Evolutionary conservation across 257 asterid species (phyloP), one percentile per base, ranked within the genome.

Genomic region (Ophiorrhiza pumila): DNA sequence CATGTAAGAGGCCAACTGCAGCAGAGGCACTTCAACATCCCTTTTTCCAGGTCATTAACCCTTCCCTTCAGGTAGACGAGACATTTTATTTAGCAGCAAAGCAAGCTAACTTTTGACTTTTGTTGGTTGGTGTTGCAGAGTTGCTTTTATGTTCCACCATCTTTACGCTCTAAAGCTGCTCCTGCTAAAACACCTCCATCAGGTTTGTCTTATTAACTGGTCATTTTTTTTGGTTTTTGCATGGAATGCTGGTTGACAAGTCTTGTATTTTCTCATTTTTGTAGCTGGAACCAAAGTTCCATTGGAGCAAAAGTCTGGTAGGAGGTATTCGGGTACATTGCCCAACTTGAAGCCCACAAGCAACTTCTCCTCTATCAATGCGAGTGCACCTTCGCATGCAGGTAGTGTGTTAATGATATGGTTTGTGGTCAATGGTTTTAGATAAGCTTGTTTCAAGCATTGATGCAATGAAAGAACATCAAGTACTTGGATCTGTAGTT

Each of bases 11-110:
- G 84, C 99, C 97, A 20, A 85, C 96, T 43, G 96, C 98, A 47
- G 65, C 81, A 46, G 95, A 90, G 83, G 96, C 86, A 61, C 95
- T 94, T 41, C 99, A 94, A 73, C 98, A 94, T 78, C 97, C 97
- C 67, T 94, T 90, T 85, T 91, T 91, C 82, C 89, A 90, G 97
- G 99, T 91, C 57, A 84, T 45, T 22, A 75, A 13, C 39, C 52
- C 39, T 42, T 60, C 37, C 34, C 25, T n/a, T 37, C 4, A 2
- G n/a, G 29, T n/a, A 7, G 53, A 32, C 22, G 15, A 43, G 57
- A 62, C 34, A 25, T 31, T n/a, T n/a, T 47, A 25, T 2, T 29
- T n/a, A 25, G 10, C 56, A n/a, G 70, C 11, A 20, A 42, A 20
- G 29, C 35, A n/a, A 18, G 23, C 47, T 31, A 11, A 53, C 29